phyloP scores from a whole-genome alignment of 805 yeast species.

The Ogataea philodendri region DNA sequence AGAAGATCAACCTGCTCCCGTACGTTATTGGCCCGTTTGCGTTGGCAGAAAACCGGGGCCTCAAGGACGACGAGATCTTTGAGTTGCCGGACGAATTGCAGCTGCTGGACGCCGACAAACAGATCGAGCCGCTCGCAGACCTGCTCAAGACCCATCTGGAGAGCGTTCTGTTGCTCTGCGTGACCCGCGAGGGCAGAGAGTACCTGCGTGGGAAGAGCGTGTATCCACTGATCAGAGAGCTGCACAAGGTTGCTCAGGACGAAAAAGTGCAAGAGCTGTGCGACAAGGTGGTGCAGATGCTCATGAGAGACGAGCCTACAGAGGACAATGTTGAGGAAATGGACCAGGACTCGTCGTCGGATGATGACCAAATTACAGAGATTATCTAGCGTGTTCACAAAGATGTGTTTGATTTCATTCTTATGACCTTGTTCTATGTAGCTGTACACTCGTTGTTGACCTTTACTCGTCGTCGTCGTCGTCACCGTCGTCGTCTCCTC shows the following conservation, averaged over 20 bases:
- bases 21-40: constrained; percentile 80
- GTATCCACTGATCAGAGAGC: constrained; percentile 81
- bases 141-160: constrained; percentile 75
- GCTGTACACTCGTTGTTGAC: constrained; percentile 8
- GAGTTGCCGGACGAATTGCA: constrained; percentile 88
- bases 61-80: constrained; percentile 81
- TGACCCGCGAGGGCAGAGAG: constrained; percentile 73
- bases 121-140: constrained; percentile 67
- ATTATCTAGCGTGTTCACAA: constrained; percentile 36
- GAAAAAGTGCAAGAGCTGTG: constrained; percentile 59
- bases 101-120: constrained; percentile 68
- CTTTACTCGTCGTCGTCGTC: constrained; percentile 55
- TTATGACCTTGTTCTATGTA: constrained; percentile 11
- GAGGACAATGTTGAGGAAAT: constrained; percentile 46
- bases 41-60: constrained; percentile 52
- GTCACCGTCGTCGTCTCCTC: constrained; percentile 52
- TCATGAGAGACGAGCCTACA: constrained; percentile 83
- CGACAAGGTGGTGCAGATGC: constrained; percentile 82
- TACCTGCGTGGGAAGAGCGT: constrained; percentile 76
- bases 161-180: constrained; percentile 72
- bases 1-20: constrained; percentile 70
- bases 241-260: constrained; percentile 57
- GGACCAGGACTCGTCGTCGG: constrained; percentile 46
- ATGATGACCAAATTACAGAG: constrained; percentile 52
- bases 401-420: constrained; percentile 1